Conservation (phyloP, 2,329 filamentous ascomycete genomes). For the Hypoxylon sp. region DNA sequence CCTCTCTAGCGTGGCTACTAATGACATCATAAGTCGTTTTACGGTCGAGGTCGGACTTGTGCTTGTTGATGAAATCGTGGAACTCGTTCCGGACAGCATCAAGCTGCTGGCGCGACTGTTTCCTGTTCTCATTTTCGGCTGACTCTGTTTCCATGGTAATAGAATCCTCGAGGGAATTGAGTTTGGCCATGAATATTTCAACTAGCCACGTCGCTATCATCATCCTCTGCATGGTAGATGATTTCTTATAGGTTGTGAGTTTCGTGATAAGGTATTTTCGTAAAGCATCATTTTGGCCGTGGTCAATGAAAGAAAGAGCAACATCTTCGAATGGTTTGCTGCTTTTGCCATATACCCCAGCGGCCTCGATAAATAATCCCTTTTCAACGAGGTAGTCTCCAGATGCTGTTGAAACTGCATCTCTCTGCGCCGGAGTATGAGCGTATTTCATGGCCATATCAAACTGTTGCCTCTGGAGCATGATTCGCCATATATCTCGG, state of each 20-base stretch:
- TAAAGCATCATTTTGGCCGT: conserved; percentile 89
- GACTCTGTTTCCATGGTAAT: conserved; percentile 91
- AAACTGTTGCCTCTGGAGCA: conserved; percentile 89
- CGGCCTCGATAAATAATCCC: conserved; percentile 87
- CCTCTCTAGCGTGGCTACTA: conserved; percentile 93
- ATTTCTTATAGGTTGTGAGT: conserved; percentile 84
- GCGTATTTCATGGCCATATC: conserved; percentile 90
- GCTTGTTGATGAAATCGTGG: conserved; percentile 86
- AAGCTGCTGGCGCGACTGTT: conserved; percentile 80
- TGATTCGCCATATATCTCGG: conserved; percentile 93
- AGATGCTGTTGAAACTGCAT: conserved; percentile 91
- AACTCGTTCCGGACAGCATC: conserved; percentile 81
- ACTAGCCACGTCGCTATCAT: conserved; percentile 97
- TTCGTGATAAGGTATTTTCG: conserved; percentile 91
- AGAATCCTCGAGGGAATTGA: conserved; percentile 94
- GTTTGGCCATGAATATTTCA: conserved; percentile 96
- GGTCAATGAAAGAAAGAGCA: conserved; percentile 90
- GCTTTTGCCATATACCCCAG: conserved; percentile 91
- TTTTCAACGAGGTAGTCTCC: conserved; percentile 89
- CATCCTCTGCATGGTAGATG: conserved; percentile 88
- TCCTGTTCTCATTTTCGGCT: conserved; percentile 77
- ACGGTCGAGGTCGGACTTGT: conserved; percentile 88
- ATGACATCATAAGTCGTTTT: conserved; percentile 97
- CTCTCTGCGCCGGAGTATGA: conserved; percentile 83
- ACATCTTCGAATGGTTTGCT: conserved; percentile 98